Conservation (phyloP, 148 eudicot species). For the Rhododendron ferrugineum region DNA sequence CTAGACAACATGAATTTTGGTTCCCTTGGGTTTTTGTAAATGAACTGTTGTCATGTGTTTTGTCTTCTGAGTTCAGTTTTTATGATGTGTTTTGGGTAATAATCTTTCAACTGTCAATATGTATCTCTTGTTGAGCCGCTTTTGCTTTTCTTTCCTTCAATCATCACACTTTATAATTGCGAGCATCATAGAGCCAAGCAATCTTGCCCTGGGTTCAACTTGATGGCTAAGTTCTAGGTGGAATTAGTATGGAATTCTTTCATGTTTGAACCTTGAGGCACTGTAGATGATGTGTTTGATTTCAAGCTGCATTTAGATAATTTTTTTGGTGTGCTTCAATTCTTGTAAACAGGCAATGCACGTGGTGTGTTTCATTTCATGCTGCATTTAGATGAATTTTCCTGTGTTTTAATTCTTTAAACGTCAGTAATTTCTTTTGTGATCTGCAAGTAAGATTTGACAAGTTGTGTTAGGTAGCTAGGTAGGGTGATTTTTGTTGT, state of each 20-base stretch:
- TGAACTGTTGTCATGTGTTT: background rate
- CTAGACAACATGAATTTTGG: conserved; percentile 16
- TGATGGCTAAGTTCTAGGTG: background rate
- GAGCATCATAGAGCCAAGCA: background rate
- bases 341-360: background rate
- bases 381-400: background rate
- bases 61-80: background rate
- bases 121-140: background rate
- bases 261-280: conserved; percentile 4
- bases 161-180: background rate
- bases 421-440: background rate
- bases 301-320: background rate
- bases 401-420: background rate
- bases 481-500: background rate
- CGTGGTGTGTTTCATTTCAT: background rate
- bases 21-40: background rate
- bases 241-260: background rate
- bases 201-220: background rate
- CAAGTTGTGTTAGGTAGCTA: background rate
- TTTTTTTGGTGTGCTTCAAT: background rate
- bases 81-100: background rate
- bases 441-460: background rate
- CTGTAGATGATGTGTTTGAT: background rate
- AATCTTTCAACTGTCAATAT: background rate
- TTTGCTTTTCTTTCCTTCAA: background rate